phyloP scores from a whole-genome alignment of 2,329 filamentous ascomycete species.

The Berkeleyomyces rouxiae region DNA sequence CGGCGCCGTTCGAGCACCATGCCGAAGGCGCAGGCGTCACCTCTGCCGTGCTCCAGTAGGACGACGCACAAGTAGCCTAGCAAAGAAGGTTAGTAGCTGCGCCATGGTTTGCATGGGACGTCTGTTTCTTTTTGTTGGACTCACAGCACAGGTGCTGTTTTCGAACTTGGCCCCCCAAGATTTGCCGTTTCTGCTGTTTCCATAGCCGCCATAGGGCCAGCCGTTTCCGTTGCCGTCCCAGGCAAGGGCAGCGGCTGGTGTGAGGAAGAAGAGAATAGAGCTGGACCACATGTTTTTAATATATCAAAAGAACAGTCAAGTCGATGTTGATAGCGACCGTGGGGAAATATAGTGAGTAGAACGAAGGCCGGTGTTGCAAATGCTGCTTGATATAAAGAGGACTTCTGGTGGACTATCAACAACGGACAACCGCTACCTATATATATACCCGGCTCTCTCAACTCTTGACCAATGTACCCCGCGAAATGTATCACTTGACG shows the following conservation, averaged over 20 bases:
- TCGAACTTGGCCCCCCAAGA: slow-evolving; percentile 6
- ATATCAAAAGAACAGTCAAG: not conserved
- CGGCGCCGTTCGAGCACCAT: slow-evolving; percentile 14
- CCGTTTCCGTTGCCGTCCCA: slow-evolving; percentile 9
- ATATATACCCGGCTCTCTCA: too few species aligned
- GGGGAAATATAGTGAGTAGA: too few species aligned
- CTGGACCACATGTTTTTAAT: slow-evolving; percentile 7
- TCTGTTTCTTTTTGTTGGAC: not conserved
- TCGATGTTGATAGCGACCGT: not conserved
- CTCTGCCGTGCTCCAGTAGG: slow-evolving; percentile 17
- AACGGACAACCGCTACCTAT: too few species aligned
- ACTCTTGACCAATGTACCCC: too few species aligned
- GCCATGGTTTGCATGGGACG: not conserved
- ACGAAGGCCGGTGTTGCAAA: too few species aligned
- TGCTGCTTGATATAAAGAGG: too few species aligned
- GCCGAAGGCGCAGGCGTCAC: slow-evolving; percentile 16
- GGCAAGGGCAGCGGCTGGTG: slow-evolving; percentile 8
- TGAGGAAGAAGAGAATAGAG: slow-evolving; percentile 5
- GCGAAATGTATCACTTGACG: too few species aligned
- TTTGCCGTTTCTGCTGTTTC: not conserved
- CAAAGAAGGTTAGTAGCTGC: not conserved
- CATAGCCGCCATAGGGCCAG: slow-evolving; percentile 10
- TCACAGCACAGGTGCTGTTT: slow-evolving; percentile 13
- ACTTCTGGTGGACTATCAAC: too few species aligned
- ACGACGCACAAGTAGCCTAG: slow-evolving; percentile 16